phyloP scores from a whole-genome alignment of 1,284 basidiomycete species.

The Papiliotrema laurentii region DNA sequence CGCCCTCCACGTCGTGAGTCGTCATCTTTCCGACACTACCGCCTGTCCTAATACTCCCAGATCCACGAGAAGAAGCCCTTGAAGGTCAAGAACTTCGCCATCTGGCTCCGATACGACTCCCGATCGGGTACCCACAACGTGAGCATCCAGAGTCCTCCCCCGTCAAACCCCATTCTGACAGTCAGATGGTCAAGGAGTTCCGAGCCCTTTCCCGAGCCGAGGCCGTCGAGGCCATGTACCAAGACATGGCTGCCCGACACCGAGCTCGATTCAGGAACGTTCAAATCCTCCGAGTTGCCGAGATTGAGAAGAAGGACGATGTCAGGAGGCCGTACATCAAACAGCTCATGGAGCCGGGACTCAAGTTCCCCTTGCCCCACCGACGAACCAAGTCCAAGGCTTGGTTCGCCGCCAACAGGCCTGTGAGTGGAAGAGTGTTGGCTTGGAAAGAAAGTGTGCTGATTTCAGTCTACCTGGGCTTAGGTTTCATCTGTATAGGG shows the following conservation, averaged over 20 bases:
- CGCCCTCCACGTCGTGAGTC: conserved; percentile 90
- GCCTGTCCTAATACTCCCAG: conserved; percentile 52
- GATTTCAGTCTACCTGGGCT: conserved; percentile 9
- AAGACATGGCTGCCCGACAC: conserved; percentile 99
- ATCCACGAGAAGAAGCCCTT: conserved; percentile 95
- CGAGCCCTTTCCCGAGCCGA: conserved; percentile 90
- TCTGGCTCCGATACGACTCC: conserved; percentile 99
- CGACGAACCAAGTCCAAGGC: conserved; percentile 55
- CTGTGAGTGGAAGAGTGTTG: conserved; percentile 18
- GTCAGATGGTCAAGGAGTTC: conserved; percentile 74
- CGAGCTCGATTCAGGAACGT: conserved; percentile 99
- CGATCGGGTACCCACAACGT: conserved; percentile 94
- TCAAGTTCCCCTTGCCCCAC: conserved; percentile 99
- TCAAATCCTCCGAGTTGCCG: conserved; percentile 50
- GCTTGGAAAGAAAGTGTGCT: neutral
- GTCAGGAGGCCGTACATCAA: conserved; percentile 88
- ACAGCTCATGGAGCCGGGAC: conserved; percentile 81
- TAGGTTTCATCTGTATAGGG: conserved; percentile 4
- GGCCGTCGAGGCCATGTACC: conserved; percentile 95
- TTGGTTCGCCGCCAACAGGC: conserved; percentile 51
- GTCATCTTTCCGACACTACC: neutral
- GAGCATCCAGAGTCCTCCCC: conserved; percentile 12
- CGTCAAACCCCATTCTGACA: conserved; percentile 45
- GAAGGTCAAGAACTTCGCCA: conserved; percentile 99
- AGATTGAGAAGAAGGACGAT: conserved; percentile 89